phyloP scores from a whole-genome alignment of 2,329 filamentous ascomycete genomes.

The Coniochaeta hoffmannii region DNA sequence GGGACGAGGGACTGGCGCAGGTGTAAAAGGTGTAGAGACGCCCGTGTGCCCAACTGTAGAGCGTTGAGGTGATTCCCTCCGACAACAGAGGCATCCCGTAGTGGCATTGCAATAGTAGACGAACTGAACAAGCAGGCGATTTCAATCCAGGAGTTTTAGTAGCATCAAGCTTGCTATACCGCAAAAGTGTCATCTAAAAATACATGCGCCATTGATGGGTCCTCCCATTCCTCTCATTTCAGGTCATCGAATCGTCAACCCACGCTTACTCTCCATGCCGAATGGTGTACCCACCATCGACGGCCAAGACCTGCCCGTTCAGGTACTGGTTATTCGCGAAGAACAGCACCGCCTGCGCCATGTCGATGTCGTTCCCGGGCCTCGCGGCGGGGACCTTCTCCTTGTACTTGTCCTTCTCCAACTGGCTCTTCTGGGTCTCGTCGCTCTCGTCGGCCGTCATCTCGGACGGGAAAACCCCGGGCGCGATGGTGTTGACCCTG shows the following conservation, averaged over 20 bases:
- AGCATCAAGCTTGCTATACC: too few relatives aligned
- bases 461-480: slow-evolving; percentile 64
- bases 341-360: slow-evolving; percentile 49
- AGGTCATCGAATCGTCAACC: too few relatives aligned
- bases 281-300: slow-evolving; percentile 47
- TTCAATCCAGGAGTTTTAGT: too few relatives aligned
- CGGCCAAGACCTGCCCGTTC: slow-evolving; percentile 30
- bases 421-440: slow-evolving; percentile 48
- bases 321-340: slow-evolving; percentile 34
- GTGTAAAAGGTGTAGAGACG: too few relatives aligned
- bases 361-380: slow-evolving; percentile 51
- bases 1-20: background rate
- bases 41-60: too few relatives aligned
- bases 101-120: too few relatives aligned
- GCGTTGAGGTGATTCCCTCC: too few relatives aligned
- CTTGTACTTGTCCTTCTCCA: slow-evolving; percentile 48
- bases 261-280: slow-evolving; percentile 18
- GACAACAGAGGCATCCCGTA: too few relatives aligned
- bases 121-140: too few relatives aligned
- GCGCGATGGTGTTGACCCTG: slow-evolving; percentile 67
- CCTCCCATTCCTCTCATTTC: too few relatives aligned
- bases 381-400: slow-evolving; percentile 39
- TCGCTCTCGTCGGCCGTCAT: slow-evolving; percentile 53
- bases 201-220: too few relatives aligned
- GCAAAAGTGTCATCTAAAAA: too few relatives aligned